Percentiles rank a stretch among this genome's conserved stretches.
phyloP scores from a whole-genome alignment of 169 alveolate species.

The Cryptosporidium felis region DNA sequence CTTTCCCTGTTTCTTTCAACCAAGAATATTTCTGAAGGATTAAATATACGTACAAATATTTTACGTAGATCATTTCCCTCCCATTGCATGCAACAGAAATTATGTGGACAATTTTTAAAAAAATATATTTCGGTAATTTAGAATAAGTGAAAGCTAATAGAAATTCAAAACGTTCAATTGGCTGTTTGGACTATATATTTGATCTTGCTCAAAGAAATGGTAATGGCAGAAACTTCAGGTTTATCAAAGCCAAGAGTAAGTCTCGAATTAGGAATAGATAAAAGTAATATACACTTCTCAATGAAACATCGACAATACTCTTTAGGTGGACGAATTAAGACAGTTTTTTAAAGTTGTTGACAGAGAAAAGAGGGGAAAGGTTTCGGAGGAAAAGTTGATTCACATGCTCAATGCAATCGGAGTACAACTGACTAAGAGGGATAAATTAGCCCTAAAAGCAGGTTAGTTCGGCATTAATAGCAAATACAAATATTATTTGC shows the following conservation, averaged over 20 bases:
- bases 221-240: constrained; percentile 42
- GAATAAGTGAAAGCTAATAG: no score
- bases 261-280: background rate
- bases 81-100: no score
- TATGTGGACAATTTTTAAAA: no score
- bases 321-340: constrained; percentile 27
- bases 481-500: background rate
- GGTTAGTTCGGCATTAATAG: background rate
- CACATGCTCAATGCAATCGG: constrained; percentile 66
- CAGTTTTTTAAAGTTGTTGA: constrained; percentile 46
- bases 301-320: background rate
- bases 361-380: constrained; percentile 48
- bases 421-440: constrained; percentile 55
- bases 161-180: no score
- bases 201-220: no score
- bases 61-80: no score
- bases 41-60: no score
- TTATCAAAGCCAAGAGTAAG: constrained; percentile 62
- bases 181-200: no score
- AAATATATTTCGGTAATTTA: no score
- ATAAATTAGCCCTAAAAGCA: constrained; percentile 58
- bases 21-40: no score
- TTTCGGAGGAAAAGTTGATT: constrained; percentile 26
- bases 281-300: background rate
- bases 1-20: no score